Conservation (phyloP, 2,329 filamentous ascomycete genomes). For the Juglanconis sp. region DNA sequence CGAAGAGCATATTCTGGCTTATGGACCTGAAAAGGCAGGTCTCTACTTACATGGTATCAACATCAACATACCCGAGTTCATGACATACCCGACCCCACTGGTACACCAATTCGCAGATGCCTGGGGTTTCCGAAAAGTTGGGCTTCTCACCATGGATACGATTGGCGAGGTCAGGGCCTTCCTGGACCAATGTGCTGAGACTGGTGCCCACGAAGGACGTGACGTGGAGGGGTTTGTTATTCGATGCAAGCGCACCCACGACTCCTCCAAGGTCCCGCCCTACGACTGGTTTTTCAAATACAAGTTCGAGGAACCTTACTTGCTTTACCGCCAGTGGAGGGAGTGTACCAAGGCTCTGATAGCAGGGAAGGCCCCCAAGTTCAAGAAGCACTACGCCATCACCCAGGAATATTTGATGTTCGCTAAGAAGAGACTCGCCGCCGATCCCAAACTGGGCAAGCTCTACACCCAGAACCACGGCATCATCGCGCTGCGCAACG, state of each 20-base stretch:
- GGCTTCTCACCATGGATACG: slow-evolving; percentile 73
- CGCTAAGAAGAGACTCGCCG: slow-evolving; percentile 68
- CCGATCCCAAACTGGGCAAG: slow-evolving; percentile 64
- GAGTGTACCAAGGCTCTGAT: slow-evolving; percentile 94
- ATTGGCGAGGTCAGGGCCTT: slow-evolving; percentile 73
- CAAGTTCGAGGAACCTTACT: slow-evolving; percentile 98
- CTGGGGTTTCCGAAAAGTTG: slow-evolving; percentile 92
- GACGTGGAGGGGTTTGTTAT: slow-evolving; percentile 98
- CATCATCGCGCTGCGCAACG: slow-evolving; percentile 86
- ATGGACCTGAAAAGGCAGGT: slow-evolving; percentile 76
- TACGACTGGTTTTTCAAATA: slow-evolving; percentile 99
- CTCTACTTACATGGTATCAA: slow-evolving; percentile 97
- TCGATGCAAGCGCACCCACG: slow-evolving; percentile 69
- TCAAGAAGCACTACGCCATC: slow-evolving; percentile 83
- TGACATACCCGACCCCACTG: slow-evolving; percentile 76
- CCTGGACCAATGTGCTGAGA: slow-evolving; percentile 80
- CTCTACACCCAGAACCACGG: slow-evolving; percentile 86
- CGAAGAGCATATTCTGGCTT: slow-evolving; percentile 94
- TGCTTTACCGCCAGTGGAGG: slow-evolving; percentile 98
- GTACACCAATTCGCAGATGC: slow-evolving; percentile 86
- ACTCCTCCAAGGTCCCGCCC: slow-evolving; percentile 53
- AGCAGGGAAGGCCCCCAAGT: slow-evolving; percentile 66
- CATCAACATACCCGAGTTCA: slow-evolving; percentile 87
- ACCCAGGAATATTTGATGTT: slow-evolving; percentile 89
- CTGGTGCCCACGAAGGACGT: slow-evolving; percentile 82